phyloP scores from a whole-genome alignment of 208 protist species.

The Crithidia brevicula region DNA sequence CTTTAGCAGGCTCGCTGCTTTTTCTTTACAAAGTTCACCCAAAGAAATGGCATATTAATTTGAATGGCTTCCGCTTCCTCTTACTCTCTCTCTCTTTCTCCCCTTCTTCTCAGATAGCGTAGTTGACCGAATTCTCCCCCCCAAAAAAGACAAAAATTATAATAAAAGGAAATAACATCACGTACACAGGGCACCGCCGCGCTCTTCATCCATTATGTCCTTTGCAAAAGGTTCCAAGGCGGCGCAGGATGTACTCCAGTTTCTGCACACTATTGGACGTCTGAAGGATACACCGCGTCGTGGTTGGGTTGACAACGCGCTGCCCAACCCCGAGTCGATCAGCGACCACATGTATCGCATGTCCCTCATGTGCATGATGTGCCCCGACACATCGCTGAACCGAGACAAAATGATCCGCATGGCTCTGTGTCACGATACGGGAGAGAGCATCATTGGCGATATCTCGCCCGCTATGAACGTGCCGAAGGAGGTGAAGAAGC shows the following conservation, averaged over 20 bases:
- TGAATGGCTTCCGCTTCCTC: too few species aligned
- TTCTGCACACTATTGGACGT: constrained; percentile 79
- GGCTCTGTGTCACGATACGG: constrained; percentile 89
- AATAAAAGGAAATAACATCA: not conserved
- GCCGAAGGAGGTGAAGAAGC: constrained; percentile 80
- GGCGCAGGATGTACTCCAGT: constrained; percentile 49
- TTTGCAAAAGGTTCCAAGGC: constrained; percentile 25
- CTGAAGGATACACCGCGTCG: constrained; percentile 89
- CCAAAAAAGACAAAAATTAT: not conserved
- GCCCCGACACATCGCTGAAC: constrained; percentile 73
- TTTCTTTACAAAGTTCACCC: too few species aligned
- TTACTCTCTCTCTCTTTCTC: not conserved
- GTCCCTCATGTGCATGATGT: constrained; percentile 93
- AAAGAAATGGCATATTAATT: too few species aligned
- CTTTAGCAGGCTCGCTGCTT: too few species aligned
- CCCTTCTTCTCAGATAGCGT: too few species aligned
- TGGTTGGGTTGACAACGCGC: constrained; percentile 88
- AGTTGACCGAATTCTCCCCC: too few species aligned
- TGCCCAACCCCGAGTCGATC: constrained; percentile 79
- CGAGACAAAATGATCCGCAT: constrained; percentile 82
- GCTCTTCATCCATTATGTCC: constrained; percentile 36
- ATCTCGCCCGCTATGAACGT: constrained; percentile 87
- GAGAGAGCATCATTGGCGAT: constrained; percentile 90
- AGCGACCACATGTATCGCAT: constrained; percentile 95
- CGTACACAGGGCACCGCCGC: not conserved